These are phyloP conservation scores for Gracilariopsis chorda DNA, from an alignment of 23 red algal genomes.

Conservation along the genomic window DNA sequence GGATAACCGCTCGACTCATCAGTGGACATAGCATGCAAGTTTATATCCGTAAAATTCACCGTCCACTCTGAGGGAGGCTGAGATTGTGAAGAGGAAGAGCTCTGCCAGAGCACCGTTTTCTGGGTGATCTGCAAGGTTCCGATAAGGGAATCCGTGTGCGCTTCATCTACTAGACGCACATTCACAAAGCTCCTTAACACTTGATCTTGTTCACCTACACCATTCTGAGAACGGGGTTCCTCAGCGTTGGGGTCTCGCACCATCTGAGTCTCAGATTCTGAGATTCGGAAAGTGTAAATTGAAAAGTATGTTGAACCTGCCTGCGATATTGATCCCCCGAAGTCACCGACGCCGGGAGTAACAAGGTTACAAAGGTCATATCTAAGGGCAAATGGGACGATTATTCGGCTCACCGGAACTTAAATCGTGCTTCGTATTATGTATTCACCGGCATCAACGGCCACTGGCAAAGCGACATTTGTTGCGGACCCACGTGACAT, in stretches of 20 bases:
- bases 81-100: not conserved
- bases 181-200: not conserved
- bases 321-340: too few species aligned
- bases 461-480: too few species aligned
- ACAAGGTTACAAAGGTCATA: too few species aligned
- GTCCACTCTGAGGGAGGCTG: not conserved
- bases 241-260: not conserved
- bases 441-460: too few species aligned
- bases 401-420: too few species aligned
- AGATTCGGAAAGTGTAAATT: too few species aligned
- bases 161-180: not conserved
- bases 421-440: too few species aligned
- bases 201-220: not conserved
- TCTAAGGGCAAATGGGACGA: too few species aligned
- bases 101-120: not conserved
- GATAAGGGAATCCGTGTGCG: not conserved
- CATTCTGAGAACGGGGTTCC: not conserved
- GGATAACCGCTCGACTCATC: not conserved
- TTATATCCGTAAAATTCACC: not conserved
- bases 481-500: too few species aligned
- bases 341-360: too few species aligned
- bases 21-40: conserved; percentile 9
- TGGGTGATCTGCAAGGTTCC: not conserved
- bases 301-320: too few species aligned
- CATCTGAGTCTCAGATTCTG: too few species aligned